Evolutionary conservation across 257 asterid species (phyloP), one percentile per base, ranked within the genome.

Genomic region (Gynochthodes officinalis): DNA sequence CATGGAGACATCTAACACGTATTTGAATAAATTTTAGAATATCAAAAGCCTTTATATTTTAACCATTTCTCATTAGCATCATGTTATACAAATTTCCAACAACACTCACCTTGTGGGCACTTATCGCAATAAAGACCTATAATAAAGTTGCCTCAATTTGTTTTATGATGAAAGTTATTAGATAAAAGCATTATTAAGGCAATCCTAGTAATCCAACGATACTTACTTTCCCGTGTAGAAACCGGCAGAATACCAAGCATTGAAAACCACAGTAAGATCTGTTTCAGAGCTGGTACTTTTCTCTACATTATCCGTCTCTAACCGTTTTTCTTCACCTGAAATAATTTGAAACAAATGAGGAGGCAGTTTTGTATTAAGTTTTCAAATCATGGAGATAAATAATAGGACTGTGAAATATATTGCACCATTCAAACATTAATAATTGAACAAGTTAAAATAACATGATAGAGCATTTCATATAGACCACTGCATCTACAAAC

Each of bases 181-280:
- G 49, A 63, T 18, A 21, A 19, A 63, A 35, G 27, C 42, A 61
- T 15, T 6, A 33, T 18, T 61, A 16, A 61, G 44, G n/a, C 25
- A 28, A 61, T 37, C 68, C 30, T 19, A 27, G 30, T 39, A 49
- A 27, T 21, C 60, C 27, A 35, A 21, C n/a, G 73, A 58, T 70
- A 78, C 96, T 90, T 81, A 92, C 98, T 90, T 92, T 73, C 96
- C 98, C 37, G 98, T 90, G 78, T 83, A 77, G 80, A 86, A 81
- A 42, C 96, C 96, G 4, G 96, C 96, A 44, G 86, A 76, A 64
- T 84, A 90, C 94, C 97, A 92, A 70, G 97, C 96, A 75, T 81
- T 87, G 72, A 90, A 78, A 69, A 89, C 88, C 69, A 63, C 87
- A 39, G 75, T 58, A 81, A 92, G 85, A 81, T 88, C 94, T 39